Percentiles rank a stretch among this genome's conserved stretches.
Conservation (phyloP, 768 basidiomycete species). For the Solioccasus polychromus region DNA sequence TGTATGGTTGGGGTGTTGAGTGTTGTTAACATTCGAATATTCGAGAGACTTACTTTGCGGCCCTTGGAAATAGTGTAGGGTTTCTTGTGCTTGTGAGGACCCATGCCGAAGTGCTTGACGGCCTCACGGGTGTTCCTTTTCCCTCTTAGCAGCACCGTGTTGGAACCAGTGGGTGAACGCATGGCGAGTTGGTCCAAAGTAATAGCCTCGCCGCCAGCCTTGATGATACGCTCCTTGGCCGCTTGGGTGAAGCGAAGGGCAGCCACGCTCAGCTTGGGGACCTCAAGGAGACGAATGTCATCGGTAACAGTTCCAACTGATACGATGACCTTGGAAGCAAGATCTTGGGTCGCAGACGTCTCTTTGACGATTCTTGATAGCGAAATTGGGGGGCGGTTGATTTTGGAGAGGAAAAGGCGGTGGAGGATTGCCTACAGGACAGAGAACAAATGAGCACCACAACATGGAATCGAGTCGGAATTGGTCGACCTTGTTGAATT, state of each 20-base stretch:
- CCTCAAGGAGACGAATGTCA: constrained; percentile 79
- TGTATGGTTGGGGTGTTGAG: constrained; percentile 24
- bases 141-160: constrained; percentile 92
- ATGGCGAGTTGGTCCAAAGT: constrained; percentile 97
- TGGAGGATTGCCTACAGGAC: constrained; percentile 78
- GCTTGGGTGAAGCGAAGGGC: constrained; percentile 93
- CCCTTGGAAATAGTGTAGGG: constrained; percentile 95
- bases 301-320: constrained; percentile 92
- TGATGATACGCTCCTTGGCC: constrained; percentile 92
- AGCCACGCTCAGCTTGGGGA: constrained; percentile 91
- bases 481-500: constrained; percentile 83
- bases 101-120: constrained; percentile 98
- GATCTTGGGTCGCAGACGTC: constrained; percentile 62
- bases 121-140: constrained; percentile 93
- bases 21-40: too few relatives aligned
- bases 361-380: constrained; percentile 90
- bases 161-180: constrained; percentile 90
- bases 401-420: constrained; percentile 94
- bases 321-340: constrained; percentile 81
- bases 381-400: constrained; percentile 95
- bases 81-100: constrained; percentile 98
- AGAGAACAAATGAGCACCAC: constrained; percentile 18
- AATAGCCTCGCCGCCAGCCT: constrained; percentile 90
- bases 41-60: constrained; percentile 63
- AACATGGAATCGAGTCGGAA: constrained; percentile 1